phyloP scores from a whole-genome alignment of 2,329 filamentous ascomycete genomes.

The Gaeumannomyces sp. region DNA sequence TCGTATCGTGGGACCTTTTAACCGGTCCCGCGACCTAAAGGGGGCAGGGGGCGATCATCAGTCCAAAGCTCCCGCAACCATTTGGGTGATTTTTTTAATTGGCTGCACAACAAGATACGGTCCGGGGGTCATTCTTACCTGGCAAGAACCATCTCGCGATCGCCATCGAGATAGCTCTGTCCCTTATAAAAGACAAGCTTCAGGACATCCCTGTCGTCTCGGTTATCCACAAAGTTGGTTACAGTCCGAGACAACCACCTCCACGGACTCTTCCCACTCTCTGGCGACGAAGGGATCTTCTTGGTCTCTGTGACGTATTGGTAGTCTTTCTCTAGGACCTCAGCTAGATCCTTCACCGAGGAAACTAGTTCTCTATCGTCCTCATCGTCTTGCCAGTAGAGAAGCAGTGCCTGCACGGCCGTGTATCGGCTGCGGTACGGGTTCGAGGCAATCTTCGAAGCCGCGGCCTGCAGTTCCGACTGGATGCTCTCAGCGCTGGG shows the following conservation, averaged over 20 bases:
- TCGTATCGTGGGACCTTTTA: conserved; percentile 40
- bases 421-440: conserved; percentile 47
- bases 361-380: conserved; percentile 34
- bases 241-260: conserved; percentile 48
- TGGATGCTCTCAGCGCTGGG: conserved; percentile 46
- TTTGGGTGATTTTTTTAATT: neutral
- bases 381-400: conserved; percentile 49
- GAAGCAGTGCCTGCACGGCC: conserved; percentile 45
- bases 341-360: conserved; percentile 41
- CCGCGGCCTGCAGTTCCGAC: conserved; percentile 45
- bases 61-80: neutral
- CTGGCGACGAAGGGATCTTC: conserved; percentile 42
- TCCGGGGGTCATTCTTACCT: conserved; percentile 33
- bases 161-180: conserved; percentile 46
- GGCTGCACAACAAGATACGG: neutral
- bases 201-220: conserved; percentile 48
- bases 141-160: conserved; percentile 51
- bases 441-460: conserved; percentile 40
- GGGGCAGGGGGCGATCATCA: neutral
- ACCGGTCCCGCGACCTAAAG: conserved; percentile 39
- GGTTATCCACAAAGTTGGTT: conserved; percentile 45
- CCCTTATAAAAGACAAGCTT: conserved; percentile 56
- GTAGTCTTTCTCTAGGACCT: conserved; percentile 46
- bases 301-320: conserved; percentile 42
- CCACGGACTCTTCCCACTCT: conserved; percentile 42